Base-by-base conservation (phyloP, 805 yeast genomes). In the Wickerhamiella slavikovae region DNA sequence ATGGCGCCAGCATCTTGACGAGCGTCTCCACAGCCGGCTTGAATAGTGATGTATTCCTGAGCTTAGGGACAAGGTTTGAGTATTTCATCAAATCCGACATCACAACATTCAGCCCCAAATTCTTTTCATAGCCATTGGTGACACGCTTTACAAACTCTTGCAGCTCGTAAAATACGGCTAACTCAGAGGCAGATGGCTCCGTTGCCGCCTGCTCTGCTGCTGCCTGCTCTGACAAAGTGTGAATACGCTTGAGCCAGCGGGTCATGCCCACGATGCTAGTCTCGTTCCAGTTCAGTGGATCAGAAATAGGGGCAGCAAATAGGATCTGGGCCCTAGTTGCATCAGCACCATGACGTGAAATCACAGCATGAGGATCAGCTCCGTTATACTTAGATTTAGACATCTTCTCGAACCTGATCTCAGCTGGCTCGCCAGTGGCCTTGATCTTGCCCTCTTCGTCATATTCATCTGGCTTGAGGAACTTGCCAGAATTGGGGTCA, bases 341-440 rank as follows among this genome's bases (percentile, higher is more conserved):
- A 56, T 89, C 98, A 1, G 94, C 80, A 3, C 98, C 96, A 48
- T 79, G 78, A 22, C 55, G 58, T 8, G 44, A 45, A 17, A 89
- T 82, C 40, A 85, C 77, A 35, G 63, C 66, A 1, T 59, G 66
- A 1, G 96, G 96, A 45, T 85, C 93, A 2, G 78, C 92, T 11
- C 98, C 98, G 44, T 89, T 89, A 45, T 70, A 72, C 45, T 89
- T 89, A 1, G 95, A 83, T 51, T 89, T 89, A 2, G 95, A 83
- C 98, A 89, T 89, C 46, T 89, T 89, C 45, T 89, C 96, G 45
- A 50, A 80, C 0, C 78, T 55, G 2, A 77, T 48, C 0, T 35
- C 32, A 0, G 93, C 79, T 0, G 43, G 35, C 21, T 47, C 43
- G 1, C 73, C 75, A 0, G 73, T 58, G 0, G 49, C 59, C 19